phyloP scores from a whole-genome alignment of 2,329 filamentous ascomycete genomes.

The Alternaria conjuncta region DNA sequence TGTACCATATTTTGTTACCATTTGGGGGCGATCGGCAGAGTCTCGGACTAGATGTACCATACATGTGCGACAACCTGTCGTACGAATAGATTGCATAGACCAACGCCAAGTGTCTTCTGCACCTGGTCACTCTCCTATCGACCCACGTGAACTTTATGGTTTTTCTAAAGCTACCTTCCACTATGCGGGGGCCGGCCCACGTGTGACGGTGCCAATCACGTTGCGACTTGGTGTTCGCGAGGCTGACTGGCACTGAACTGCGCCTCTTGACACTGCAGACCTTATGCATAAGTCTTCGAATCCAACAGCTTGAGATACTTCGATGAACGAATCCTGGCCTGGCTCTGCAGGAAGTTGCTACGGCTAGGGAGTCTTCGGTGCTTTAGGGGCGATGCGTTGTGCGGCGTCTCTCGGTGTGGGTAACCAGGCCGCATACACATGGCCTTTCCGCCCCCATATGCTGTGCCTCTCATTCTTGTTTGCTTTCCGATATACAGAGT shows the following conservation, averaged over 20 bases:
- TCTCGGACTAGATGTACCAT: conserved; percentile 8
- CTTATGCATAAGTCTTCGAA: not conserved
- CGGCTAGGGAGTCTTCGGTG: conserved; percentile 9
- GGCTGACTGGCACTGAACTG: not conserved
- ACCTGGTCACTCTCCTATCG: conserved; percentile 1
- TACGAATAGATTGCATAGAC: conserved; percentile 15
- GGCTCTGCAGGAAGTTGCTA: not conserved
- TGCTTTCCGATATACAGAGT: conserved; percentile 14
- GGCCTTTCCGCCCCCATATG: conserved; percentile 17
- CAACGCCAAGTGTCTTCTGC: conserved; percentile 5
- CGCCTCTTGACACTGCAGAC: conserved; percentile 2
- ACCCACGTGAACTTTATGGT: not conserved
- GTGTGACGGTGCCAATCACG: conserved; percentile 16
- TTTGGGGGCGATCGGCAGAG: conserved; percentile 1
- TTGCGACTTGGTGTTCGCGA: conserved; percentile 3
- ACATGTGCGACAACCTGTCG: conserved; percentile 6
- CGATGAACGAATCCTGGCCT: not conserved
- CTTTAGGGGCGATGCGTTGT: conserved; percentile 12
- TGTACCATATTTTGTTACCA: conserved; percentile 8
- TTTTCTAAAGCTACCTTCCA: not conserved
- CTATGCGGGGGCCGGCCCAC: conserved; percentile 2
- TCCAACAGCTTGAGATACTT: not conserved
- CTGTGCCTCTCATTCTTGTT: conserved; percentile 17
- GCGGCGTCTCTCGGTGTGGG: not conserved
- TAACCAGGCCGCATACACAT: conserved; percentile 13